Base-by-base conservation (phyloP, 2,329 filamentous ascomycete species). In the Fusarium neocosmosporiellum region DNA sequence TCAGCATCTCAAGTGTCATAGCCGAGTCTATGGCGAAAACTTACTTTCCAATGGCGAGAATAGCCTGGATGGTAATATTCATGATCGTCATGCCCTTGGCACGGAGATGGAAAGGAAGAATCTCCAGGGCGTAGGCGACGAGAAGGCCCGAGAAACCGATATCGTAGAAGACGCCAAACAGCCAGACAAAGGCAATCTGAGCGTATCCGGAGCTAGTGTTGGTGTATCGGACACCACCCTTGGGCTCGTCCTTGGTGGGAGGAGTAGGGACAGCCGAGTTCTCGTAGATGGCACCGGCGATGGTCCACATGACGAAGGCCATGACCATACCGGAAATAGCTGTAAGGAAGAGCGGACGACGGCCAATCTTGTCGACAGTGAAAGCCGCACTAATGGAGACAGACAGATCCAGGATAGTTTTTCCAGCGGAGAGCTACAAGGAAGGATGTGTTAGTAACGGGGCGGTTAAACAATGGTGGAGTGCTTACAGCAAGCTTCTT, bases 61-160 rank as follows among this genome's bases (percentile, higher is more conserved):
- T 84, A 54, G 88, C 88, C 79, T 92, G 89, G 24, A 92, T 85
- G 22, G 86, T 88, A 59, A 92, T 86, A 79, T 91, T 91, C 87
- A 91, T 89, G 73, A 92, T 85, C 84, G 88, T 89, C 84, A 90
- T 88, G 37, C 87, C 87, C 81, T 88, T 88, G 71, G 87, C 87
- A 55, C 89, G 87, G 29, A 90, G 82, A 57, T 86, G 84, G 81
- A 89, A 91, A 0, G 89, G 88, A 18, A 90, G 83, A 34, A 91
- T 83, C 80, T 91, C 89, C 9, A 89, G 84, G 1, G 88, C 85
- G 71, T 91, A 91, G 59, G 86, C 86, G 41, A 90, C 84, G 13
- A 90, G 82, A 46, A 91, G 83, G 55, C 88, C 88, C 0, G 87
- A 89, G 79, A 88, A 90, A 54, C 86, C 88, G 65, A 91, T 87